A percentile compares a stretch with the other conserved stretches of the same genome.
phyloP scores from a whole-genome alignment of 1,284 basidiomycete species.

The Rhodotorula sp. region DNA sequence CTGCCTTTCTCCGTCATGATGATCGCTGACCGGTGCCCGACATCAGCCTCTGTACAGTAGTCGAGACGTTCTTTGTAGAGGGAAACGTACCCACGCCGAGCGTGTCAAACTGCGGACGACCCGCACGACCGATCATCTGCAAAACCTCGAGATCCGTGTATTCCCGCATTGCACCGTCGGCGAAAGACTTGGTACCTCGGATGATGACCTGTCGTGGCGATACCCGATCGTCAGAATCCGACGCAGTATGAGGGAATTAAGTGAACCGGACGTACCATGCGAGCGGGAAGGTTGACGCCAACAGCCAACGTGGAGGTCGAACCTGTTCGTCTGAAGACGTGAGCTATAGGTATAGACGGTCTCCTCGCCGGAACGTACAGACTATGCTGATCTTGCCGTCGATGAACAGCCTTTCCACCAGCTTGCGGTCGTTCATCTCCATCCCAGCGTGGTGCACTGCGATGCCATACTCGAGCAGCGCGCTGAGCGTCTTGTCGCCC shows the following conservation, averaged over 20 bases:
- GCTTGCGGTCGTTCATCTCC: slow-evolving; percentile 65
- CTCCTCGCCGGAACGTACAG: slow-evolving; percentile 56
- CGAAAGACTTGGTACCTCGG: slow-evolving; percentile 69
- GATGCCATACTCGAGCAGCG: slow-evolving; percentile 57
- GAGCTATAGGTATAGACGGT: neutral
- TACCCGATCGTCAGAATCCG: slow-evolving; percentile 50
- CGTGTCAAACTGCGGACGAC: slow-evolving; percentile 85
- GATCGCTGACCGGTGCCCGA: slow-evolving; percentile 64
- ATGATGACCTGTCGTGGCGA: slow-evolving; percentile 60
- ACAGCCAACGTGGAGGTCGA: slow-evolving; percentile 73
- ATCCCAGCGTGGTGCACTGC: slow-evolving; percentile 86
- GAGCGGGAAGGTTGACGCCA: slow-evolving; percentile 68
- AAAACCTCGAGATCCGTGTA: slow-evolving; percentile 78
- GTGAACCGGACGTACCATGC: slow-evolving; percentile 26
- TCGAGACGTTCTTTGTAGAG: neutral
- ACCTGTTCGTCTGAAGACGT: neutral
- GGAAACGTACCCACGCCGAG: slow-evolving; percentile 40
- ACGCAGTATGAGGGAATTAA: slow-evolving; percentile 60
- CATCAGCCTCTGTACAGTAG: too few species aligned
- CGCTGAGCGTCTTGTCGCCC: slow-evolving; percentile 44
- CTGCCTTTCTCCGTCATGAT: slow-evolving; percentile 75
- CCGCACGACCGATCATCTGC: slow-evolving; percentile 65
- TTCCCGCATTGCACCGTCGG: slow-evolving; percentile 56
- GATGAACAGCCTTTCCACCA: slow-evolving; percentile 68
- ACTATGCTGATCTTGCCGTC: slow-evolving; percentile 65